Base-by-base conservation (phyloP, 192 early-diverging fungal genomes). In the Allomyces javanicus region DNA sequence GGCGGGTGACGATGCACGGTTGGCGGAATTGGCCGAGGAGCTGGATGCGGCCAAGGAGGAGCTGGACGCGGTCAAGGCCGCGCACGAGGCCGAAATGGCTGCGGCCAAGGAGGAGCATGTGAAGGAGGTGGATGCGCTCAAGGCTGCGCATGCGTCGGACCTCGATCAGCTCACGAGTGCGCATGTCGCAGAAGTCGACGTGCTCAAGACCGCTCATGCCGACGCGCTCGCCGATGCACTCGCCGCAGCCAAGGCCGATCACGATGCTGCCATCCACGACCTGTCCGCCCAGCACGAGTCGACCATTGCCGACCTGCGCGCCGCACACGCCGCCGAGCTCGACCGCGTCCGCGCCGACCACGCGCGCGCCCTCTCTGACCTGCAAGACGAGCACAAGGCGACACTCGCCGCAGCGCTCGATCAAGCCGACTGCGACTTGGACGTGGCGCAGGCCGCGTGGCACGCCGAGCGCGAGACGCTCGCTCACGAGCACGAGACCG, bases 331-430 rank as follows among this genome's bases (percentile, higher is more conserved):
- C 43, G 23, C 63, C 21, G 66, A 65, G 22, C 68, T 25, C 70
- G 21, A 67, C 67, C 22, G 23, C 44, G 21, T 44, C 66, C 44
- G 63, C 67, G 3, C 23, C 64, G 61, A 58, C 65, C 22, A 74
- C 65, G 66, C 67, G 65, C 69, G 70, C 14, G 72, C 69, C 66
- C 68, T 74, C 66, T 67, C 50, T 44, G 71, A 67, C 62, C 69
- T 74, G 73, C 73, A 71, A 19, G 67, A 69, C 64, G 68, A 72
- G 44, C 73, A 74, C n/a, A 65, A 71, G 14, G 65, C 70, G 68
- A 63, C 65, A 9, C 70, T 70, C 11, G 61, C 70, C 21, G 66
- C 62, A 23, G 40, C 61, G n/a, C 70, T 72, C 21, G 50, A 58
- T 12, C 50, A 58, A 21, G 50, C 50, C 21, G 50, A 58, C 50